Evolutionary conservation across 2,329 filamentous ascomycete genomes (phyloP), one percentile per base, ranked within the genome.

Genomic region (Claviceps fusiformis): DNA sequence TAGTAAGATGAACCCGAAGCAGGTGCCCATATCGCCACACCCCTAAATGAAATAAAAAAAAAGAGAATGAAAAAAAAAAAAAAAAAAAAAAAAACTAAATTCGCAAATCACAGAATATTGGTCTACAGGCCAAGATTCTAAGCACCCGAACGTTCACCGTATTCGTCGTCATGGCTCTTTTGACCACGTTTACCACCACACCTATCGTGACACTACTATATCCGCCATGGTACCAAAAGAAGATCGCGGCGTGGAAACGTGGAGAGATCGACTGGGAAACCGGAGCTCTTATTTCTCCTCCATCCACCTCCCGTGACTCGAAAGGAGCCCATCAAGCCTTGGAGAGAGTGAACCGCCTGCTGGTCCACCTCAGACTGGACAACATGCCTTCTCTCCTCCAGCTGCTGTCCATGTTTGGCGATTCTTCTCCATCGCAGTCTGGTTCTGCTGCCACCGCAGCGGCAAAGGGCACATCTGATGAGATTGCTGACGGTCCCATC

Each of bases 131-230:
- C 24, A 82, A 81, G 41, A 95, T 95, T 58, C 75, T 95, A 19
- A 91, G 86, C 56, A 78, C 77, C 0, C 76, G 87, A 17, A 95
- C 89, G 0, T 95, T 95, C 63, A 95, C 90, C 53, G 95, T 95
- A 54, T 95, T 95, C 62, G 89, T 95, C 27, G 87, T 95, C 64
- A 95, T 95, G 90, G 90, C 90, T 9, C 74, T 95, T 2, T 75
- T 95, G 37, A 95, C 89, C 0, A 95, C 90, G 0, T 89, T 95
- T 56, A 71, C 82, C 0, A 95, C 90, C 0, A 91, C 90, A 0
- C 90, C 90, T 0, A 70, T 95, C 45, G 87, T 86, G 1, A 77
- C 80, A 13, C 75, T 73, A 53, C 73, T 95, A 7, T 95, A 95
- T 60, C 90, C 90, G 1, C 77, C 80, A 0, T 78, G 68, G 68